Conservation (phyloP, 108 stramenopile species). For the Cyclotella kingstonii region DNA sequence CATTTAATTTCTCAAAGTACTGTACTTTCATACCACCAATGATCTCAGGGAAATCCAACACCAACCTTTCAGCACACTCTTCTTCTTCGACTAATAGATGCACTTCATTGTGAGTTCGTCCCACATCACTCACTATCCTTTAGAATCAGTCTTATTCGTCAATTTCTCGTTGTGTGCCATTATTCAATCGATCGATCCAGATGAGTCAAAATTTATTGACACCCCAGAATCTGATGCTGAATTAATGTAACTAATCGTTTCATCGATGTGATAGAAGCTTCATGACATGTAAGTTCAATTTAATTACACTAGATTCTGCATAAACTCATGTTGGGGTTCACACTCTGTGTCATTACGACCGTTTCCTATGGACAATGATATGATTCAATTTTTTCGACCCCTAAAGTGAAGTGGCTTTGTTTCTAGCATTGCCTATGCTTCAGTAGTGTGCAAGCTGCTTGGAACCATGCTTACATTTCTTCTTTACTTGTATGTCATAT, state of each 20-base stretch:
- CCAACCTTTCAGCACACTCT: not conserved
- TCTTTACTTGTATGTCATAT: no score
- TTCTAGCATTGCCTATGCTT: conserved; percentile 8
- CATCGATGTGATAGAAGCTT: not conserved
- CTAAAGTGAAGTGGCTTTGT: conserved; percentile 15
- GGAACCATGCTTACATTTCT: no score
- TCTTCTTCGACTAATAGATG: no score
- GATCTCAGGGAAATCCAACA: not conserved
- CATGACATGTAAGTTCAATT: not conserved
- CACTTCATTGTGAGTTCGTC: no score
- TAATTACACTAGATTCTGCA: not conserved
- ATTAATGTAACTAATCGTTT: not conserved
- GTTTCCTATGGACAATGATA: conserved; percentile 18
- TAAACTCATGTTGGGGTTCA: conserved; percentile 20
- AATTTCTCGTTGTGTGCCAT: no score
- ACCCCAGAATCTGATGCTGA: no score
- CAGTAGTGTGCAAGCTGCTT: conserved; percentile 2
- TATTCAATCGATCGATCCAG: no score
- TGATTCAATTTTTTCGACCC: conserved; percentile 38
- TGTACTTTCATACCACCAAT: not conserved
- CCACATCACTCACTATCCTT: no score
- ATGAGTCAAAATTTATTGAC: no score
- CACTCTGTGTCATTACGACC: conserved; percentile 39
- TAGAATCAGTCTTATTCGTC: no score
- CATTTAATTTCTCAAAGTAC: not conserved